Evolutionary conservation across 192 early-diverging fungal genomes (phyloP), one percentile per base, ranked within the genome.

Genomic region (Pilobolus umbonatus): DNA sequence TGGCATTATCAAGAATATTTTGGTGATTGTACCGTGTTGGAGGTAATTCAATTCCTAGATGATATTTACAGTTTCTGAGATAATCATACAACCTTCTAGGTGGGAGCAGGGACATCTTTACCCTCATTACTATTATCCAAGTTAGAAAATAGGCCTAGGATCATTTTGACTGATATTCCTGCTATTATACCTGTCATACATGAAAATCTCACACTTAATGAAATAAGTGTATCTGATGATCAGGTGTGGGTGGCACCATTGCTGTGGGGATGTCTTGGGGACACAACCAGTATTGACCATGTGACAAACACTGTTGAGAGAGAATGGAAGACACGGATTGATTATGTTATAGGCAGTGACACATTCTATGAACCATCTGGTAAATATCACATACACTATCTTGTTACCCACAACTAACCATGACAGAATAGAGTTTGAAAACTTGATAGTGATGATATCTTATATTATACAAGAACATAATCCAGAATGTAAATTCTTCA

Each of bases 21-120:
- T 52, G 32, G 30, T 26, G 43, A 66, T 36, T 51, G 61, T 4
- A 61, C 56, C 17, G 34, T 73, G 11, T 35, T 77, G 21, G 75
- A 77, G 65, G 71, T 77, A 63, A 56, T 32, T 19, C 9, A 22
- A 25, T 10, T 4, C 12, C 25, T 26, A 40, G 3, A 42, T 14
- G 8, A 15, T 25, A 30, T 62, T 38, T 44, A 51, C 44, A 25
- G 25, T 11, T n/a, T 38, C 11, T n/a, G 14, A 44, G 1, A 28
- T 15, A 28, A 24, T 35, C 15, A 51, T 15, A 17, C 17, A 62
- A 28, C 8, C 36, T 57, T 7, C 56, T 86, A 34, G 60, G 62
- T 55, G 47, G 84, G 86, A 1, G 75, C 78, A 48, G 89, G 89
- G 7, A 86, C 85, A 3, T 82, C 77, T 0, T 57, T 90, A 10